These are phyloP conservation scores for Cantharellus cinnabarinus DNA, from an alignment of 768 basidiomycete genomes.

Conservation along the genomic window DNA sequence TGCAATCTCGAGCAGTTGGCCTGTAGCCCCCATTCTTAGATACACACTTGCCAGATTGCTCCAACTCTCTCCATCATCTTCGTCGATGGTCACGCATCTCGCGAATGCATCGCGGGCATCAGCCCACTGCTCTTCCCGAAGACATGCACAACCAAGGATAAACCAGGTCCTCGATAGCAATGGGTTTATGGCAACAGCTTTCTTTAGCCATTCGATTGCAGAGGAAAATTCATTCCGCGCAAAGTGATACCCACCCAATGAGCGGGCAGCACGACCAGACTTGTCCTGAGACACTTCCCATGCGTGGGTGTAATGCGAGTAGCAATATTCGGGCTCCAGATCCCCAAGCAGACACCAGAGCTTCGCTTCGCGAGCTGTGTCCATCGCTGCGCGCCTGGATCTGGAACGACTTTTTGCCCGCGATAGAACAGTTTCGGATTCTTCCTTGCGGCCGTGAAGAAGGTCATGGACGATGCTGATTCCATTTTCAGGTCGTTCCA, in stretches of 20 bases:
- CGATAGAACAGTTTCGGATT: constrained; percentile 47
- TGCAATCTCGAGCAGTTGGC: constrained; percentile 10
- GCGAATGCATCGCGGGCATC: constrained; percentile 67
- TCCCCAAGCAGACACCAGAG: constrained; percentile 92
- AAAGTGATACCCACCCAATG: constrained; percentile 71
- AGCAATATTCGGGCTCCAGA: constrained; percentile 51
- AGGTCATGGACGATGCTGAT: constrained; percentile 67
- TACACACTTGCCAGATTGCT: constrained; percentile 92
- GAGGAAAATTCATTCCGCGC: constrained; percentile 38
- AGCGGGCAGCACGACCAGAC: constrained; percentile 80
- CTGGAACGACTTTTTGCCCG: constrained; percentile 32
- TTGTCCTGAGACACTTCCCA: constrained; percentile 66
- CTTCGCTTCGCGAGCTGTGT: constrained; percentile 64
- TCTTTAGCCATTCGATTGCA: constrained; percentile 44
- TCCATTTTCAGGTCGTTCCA: constrained; percentile 64
- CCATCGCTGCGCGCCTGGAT: constrained; percentile 25
- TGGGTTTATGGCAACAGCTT: constrained; percentile 76
- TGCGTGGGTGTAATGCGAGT: constrained; percentile 57
- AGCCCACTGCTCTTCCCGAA: constrained; percentile 68
- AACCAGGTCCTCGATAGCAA: constrained; percentile 83
- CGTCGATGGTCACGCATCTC: constrained; percentile 76
- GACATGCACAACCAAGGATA: constrained; percentile 77
- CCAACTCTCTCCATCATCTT: constrained; percentile 97
- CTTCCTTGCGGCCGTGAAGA: constrained; percentile 64
- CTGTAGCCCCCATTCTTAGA: constrained; percentile 46